Evolutionary conservation across 441 rosid species (phyloP), one percentile per base, ranked within the genome.

Genomic region (Aquilaria agallochum): DNA sequence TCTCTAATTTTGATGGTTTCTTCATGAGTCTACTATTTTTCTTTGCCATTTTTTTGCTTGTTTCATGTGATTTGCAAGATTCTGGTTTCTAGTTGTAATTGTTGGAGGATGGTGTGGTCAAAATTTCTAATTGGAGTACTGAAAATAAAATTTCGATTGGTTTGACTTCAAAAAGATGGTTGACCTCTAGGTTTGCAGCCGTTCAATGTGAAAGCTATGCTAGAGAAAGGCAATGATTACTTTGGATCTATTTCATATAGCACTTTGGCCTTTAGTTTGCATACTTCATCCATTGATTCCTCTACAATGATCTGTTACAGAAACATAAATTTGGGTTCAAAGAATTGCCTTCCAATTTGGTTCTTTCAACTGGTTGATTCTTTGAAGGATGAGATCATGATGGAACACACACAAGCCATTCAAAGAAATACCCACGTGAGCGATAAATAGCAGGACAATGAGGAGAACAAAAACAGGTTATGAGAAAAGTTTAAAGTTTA

Each of bases 181-280:
- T 85, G 86, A 84, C 91, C 86, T n/a, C 72, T 78, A 64, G 91
- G 86, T 15, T 60, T 85, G 78, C 86, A 74, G 62, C 88, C 81
- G 3, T 66, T 85, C 72, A 82, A 75, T 65, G 73, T 31, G 62
- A 82, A 84, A 72, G 74, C 68, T 31, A 80, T 76, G n/a, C 34
- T 80, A 51, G 60, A 53, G 27, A 62, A 74, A 66, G 78, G 44
- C 71, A 54, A 69, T 65, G 77, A 71, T 50, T 55, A 49, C 53
- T 68, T 74, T 36, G 80, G 88, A 36, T 85, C 87, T 55, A 65
- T 76, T 5, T 78, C 83, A 50, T 78, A 76, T 67, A 80, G 76
- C 65, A 78, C 87, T 49, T 69, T 73, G 31, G 68, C 76, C 60
- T 73, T 82, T 32, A 79, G 64, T 59, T 84, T 83, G 27, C 82